phyloP scores from a whole-genome alignment of 441 rosid genomes.

The Euphorbia schlechtendalii region DNA sequence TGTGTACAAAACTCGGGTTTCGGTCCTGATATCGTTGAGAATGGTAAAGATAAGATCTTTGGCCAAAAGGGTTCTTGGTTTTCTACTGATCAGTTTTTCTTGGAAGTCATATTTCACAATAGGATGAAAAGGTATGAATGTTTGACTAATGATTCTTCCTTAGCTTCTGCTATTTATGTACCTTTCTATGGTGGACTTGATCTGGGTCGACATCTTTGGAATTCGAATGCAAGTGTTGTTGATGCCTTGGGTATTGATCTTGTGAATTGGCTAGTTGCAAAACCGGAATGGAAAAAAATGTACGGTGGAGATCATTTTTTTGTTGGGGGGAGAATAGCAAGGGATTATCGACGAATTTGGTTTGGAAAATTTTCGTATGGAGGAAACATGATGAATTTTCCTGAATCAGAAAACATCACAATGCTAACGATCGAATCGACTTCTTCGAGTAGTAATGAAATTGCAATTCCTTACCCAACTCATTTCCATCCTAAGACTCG shows the following conservation, averaged over 20 bases:
- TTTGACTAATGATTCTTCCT: conserved; percentile 40
- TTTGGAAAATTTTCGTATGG: conserved; percentile 42
- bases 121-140: conserved; percentile 53
- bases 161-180: conserved; percentile 56
- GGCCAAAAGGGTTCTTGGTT: conserved; percentile 20
- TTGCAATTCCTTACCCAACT: conserved; percentile 67
- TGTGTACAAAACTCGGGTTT: conserved; percentile 27
- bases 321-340: conserved; percentile 55
- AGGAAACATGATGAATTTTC: conserved; percentile 46
- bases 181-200: conserved; percentile 59
- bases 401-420: conserved; percentile 49
- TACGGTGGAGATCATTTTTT: conserved; percentile 68
- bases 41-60: neutral
- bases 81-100: conserved; percentile 38
- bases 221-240: conserved; percentile 29
- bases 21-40: conserved; percentile 25
- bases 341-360: conserved; percentile 46
- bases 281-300: conserved; percentile 47
- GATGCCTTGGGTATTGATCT: conserved; percentile 39
- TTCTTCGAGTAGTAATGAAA: conserved; percentile 47
- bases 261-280: conserved; percentile 34
- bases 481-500: conserved; percentile 53
- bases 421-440: conserved; percentile 50
- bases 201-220: conserved; percentile 45
- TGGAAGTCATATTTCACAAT: conserved; percentile 37